Evolutionary conservation across 371 early-diverging fungal species (phyloP).

Genomic region (Haplosporangium sp.): DNA sequence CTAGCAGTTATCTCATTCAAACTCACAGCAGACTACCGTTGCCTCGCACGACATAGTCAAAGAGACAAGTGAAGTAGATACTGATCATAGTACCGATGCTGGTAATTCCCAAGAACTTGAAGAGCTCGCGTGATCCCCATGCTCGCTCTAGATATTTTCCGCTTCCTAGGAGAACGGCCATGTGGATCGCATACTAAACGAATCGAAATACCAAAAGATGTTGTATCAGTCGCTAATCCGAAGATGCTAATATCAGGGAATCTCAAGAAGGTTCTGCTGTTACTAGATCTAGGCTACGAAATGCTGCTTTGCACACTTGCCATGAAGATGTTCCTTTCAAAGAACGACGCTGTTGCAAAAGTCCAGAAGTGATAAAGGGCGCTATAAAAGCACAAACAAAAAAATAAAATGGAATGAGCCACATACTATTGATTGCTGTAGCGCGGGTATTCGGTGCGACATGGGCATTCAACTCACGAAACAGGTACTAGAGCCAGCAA

Average conservation of each 20-base stretch:
- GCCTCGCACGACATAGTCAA: constrained; percentile 68
- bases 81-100: constrained; percentile 64
- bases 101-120: constrained; percentile 70
- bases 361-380: constrained; percentile 36
- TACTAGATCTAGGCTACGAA: too few species aligned
- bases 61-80: constrained; percentile 64
- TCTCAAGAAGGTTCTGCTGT: too few species aligned
- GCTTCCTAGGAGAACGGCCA: constrained; percentile 61
- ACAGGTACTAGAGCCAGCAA: constrained; percentile 56
- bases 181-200: constrained; percentile 60
- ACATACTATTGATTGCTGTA: too few species aligned
- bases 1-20: not conserved
- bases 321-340: constrained; percentile 28
- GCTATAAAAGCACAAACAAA: constrained; percentile 2
- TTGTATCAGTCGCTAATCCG: not conserved
- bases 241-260: too few species aligned
- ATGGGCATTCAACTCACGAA: constrained; percentile 18
- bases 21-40: constrained; percentile 62
- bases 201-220: not conserved
- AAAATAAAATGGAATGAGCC: too few species aligned
- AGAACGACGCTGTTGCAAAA: constrained; percentile 38
- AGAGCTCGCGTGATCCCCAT: constrained; percentile 77
- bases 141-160: constrained; percentile 81
- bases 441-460: not conserved
- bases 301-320: constrained; percentile 3